Evolutionary conservation across 2,329 filamentous ascomycete species (phyloP), one percentile per base, ranked within the genome.

Genomic region (Apiospora marii): DNA sequence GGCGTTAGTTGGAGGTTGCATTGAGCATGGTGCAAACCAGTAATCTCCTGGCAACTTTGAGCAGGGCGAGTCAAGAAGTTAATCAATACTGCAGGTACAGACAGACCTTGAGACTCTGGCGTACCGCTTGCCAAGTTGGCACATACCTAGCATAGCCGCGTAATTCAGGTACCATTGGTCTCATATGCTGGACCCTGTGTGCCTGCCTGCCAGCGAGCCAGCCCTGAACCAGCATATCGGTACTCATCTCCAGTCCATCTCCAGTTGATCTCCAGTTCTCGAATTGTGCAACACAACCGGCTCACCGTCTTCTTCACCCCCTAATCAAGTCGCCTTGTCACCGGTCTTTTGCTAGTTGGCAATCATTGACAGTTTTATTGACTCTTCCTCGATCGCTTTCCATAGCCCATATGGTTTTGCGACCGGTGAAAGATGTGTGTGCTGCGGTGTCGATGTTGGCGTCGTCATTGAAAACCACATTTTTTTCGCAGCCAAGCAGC

Each of bases 41-140:
- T 22, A 61, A 37, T 37, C 34, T 61, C 53, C 53, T 61, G 53
- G 53, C 53, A 61, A 14, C 19, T n/a, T 22, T 12, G 30, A 61
- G 53, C 53, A 34, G 6, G 30, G 30, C 53, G 53, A 61, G 53
- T 37, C 53, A 61, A 37, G 30, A 58, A 58, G 4, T 58, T 24
- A 58, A 58, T 58, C 51, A 58, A 58, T 30, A 30, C 51, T 30
- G 51, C 51, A 58, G 51, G 51, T 19, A 58, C 51, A 58, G 37
- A 58, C 51, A 58, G 37, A 41, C 37, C 37, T 41, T 41, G 37
- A 41, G 51, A 16, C 51, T 58, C 19, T 30, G 27, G 27, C 27
- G 16, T 58, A 61, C 53, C 16, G 53, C 27, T 22, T 19, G 22
- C 19, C 22, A 49, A 49, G 19, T 49, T n/a, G 46, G 46, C 46